These are phyloP conservation scores for Xylaria flabelliformis DNA, from an alignment of 495 filamentous ascomycete genomes.

Conservation along the genomic window DNA sequence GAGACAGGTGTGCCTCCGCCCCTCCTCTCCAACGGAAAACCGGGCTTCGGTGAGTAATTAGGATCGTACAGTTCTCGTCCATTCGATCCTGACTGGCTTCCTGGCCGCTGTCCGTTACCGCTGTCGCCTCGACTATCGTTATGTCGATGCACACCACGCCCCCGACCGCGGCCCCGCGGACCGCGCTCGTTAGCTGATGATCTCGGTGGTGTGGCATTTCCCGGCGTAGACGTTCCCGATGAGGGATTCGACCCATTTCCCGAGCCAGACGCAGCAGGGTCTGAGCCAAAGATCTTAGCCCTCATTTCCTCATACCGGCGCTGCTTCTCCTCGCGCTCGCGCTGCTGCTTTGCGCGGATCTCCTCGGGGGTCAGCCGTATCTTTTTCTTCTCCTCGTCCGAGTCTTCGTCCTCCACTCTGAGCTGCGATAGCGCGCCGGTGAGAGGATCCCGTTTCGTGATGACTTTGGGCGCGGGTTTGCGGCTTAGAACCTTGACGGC, in stretches of 20 bases:
- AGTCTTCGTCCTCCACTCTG: slow-evolving; percentile 57
- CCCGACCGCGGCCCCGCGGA: slow-evolving; percentile 30
- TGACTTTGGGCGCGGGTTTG: slow-evolving; percentile 66
- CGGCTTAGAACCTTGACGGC: slow-evolving; percentile 82
- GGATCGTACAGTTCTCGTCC: slow-evolving; percentile 74
- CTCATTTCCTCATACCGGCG: slow-evolving; percentile 84
- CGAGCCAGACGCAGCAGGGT: slow-evolving; percentile 44
- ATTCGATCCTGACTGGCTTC: slow-evolving; percentile 35
- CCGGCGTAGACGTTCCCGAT: slow-evolving; percentile 51
- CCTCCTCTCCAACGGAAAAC: slow-evolving; percentile 48
- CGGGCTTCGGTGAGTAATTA: slow-evolving; percentile 66
- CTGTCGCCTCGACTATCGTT: slow-evolving; percentile 38
- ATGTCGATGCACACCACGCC: slow-evolving; percentile 32
- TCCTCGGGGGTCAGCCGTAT: slow-evolving; percentile 71
- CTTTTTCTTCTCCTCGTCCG: slow-evolving; percentile 64
- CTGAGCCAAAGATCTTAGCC: slow-evolving; percentile 76
- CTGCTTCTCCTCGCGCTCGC: slow-evolving; percentile 85
- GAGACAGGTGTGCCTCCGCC: slow-evolving; percentile 54
- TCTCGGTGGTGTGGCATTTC: slow-evolving; percentile 68
- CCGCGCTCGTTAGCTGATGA: slow-evolving; percentile 42
- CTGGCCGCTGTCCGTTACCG: slow-evolving; percentile 34
- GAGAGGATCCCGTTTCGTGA: slow-evolving; percentile 54
- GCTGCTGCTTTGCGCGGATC: slow-evolving; percentile 71
- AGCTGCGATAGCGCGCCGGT: slow-evolving; percentile 61
- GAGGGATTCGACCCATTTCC: slow-evolving; percentile 62